These are phyloP conservation scores for Oryza nivara DNA, from an alignment of 176 grass and related monocot genomes.

Conservation along the genomic window DNA sequence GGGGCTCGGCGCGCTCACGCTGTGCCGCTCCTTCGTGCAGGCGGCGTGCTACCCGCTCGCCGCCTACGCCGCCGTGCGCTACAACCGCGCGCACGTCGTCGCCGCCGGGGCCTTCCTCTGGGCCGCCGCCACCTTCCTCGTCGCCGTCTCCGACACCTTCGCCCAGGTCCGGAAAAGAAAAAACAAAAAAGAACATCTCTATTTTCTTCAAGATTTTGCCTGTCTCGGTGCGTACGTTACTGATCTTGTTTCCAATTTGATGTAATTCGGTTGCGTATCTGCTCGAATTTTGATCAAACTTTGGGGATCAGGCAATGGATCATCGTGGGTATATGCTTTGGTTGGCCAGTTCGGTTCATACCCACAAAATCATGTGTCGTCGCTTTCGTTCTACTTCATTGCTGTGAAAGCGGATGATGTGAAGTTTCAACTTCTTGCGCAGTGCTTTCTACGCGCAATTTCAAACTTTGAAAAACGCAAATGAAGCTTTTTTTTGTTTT, in stretches of 20 bases:
- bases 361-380: background rate
- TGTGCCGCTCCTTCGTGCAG: conserved; percentile 84
- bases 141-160: conserved; percentile 78
- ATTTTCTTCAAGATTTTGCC: background rate
- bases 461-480: background rate
- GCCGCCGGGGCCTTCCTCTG: conserved; percentile 82
- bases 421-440: background rate
- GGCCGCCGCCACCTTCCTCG: conserved; percentile 88
- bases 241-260: background rate
- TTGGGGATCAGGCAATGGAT: background rate
- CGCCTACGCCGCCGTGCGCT: conserved; percentile 68
- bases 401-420: background rate
- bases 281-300: background rate
- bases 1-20: conserved; percentile 76
- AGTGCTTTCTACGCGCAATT: background rate
- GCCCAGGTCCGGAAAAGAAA: conserved; percentile 41
- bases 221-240: background rate
- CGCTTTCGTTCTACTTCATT: background rate
- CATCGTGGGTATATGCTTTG: conserved; percentile 3
- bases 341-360: background rate
- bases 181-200: background rate
- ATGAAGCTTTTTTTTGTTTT: background rate
- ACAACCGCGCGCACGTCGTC: conserved; percentile 84
- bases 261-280: background rate
- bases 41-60: conserved; percentile 81